Base-by-base conservation (phyloP, 345 rosid species). In the Salix arbutifolia region DNA sequence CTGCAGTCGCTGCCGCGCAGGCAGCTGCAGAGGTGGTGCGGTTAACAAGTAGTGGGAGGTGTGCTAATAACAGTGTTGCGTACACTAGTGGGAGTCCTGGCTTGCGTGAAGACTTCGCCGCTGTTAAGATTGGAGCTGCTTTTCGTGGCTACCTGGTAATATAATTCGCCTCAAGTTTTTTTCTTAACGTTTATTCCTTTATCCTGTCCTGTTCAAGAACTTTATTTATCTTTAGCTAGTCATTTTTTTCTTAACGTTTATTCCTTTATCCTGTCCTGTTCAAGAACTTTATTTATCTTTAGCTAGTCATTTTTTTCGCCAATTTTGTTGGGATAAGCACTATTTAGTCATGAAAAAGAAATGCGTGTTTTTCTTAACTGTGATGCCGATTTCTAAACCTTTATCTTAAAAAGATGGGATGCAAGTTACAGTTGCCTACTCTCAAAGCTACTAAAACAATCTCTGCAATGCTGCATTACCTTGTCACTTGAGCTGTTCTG, bases 121-220 rank as follows among this genome's bases (percentile, higher is more conserved):
- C 92, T 48, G 77, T 96, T 74, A 89, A 79, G 86, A 92, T 96
- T 65, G 98, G 94, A 72, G 82, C 99, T 1, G 89, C 88, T 30
- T 96, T 94, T 72, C 97, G 98, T 65, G 98, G 98, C 8, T 94
- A 93, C 73, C 84, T 96, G 90, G 99, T 96, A 67, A 77, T 97
- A 73, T 60, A 5, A 17, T 58, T 9, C 18, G 42, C 3, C 30
- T 11, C 33, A 42, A 8, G 33, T 75, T 52, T 10, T 25, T 56
- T 35, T 50, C 8, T 14, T 42, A 42, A 21, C 25, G 4, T 52
- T 19, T 19, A 52, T 52, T 19, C 23, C 21, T 52, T 19, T 17
- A 52, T 1, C 18, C 58, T 18, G 7, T 6, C 1, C 58, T 52
- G 23, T 52, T 18, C 19, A 19, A 19, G 58, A 52, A 52, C 19